These are phyloP conservation scores for Nematodospora anomalae DNA, from an alignment of 1,139 yeast genomes.

Conservation along the genomic window DNA sequence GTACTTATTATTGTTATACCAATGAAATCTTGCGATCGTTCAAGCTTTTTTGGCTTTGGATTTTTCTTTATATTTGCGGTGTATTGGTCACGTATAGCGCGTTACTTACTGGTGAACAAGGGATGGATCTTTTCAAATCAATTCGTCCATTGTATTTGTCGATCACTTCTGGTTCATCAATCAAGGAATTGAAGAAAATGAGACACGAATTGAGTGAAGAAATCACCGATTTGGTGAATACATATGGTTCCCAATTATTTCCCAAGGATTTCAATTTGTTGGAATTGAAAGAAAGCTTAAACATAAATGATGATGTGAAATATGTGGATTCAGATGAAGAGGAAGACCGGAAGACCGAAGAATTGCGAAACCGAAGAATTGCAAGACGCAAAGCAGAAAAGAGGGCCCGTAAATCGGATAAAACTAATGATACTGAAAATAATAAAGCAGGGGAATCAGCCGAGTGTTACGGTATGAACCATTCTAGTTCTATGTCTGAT, in stretches of 20 bases:
- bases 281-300: conserved; percentile 33
- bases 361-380: conserved; percentile 47
- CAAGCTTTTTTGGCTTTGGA: conserved; percentile 39
- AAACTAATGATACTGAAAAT: conserved; percentile 3
- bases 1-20: conserved; percentile 49
- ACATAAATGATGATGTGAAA: conserved; percentile 25
- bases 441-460: background rate
- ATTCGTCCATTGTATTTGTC: conserved; percentile 80
- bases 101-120: conserved; percentile 85
- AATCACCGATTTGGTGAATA: conserved; percentile 45
- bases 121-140: conserved; percentile 83
- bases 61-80: conserved; percentile 53
- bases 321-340: conserved; percentile 50
- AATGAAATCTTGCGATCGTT: conserved; percentile 22
- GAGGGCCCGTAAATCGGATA: conserved; percentile 16
- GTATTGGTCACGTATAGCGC: conserved; percentile 84
- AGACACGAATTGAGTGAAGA: conserved; percentile 43
- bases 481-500: conserved; percentile 46
- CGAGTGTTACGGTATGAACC: conserved; percentile 16
- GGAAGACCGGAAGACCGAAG: conserved; percentile 57
- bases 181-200: conserved; percentile 47
- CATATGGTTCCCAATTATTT: conserved; percentile 46
- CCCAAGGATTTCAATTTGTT: conserved; percentile 49
- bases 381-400: conserved; percentile 26
- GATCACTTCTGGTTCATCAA: conserved; percentile 55